Base-by-base conservation (phyloP, 2,329 filamentous ascomycete genomes). In the Stromatinia cepivora region DNA sequence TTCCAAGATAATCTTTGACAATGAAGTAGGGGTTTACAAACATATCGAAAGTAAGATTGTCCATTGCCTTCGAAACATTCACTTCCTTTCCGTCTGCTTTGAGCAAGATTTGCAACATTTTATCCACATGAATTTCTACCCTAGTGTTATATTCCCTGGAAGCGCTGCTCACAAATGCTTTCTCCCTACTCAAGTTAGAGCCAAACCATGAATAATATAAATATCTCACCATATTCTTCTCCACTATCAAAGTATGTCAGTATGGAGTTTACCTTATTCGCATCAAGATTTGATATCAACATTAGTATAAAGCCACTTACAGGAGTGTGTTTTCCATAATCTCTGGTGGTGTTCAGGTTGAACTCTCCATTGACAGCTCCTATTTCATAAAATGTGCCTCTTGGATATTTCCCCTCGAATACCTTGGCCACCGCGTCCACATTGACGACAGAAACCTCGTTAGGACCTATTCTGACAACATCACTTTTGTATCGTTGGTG, bases 391-490 rank as follows among this genome's bases (percentile, higher is more conserved):
- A 69, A 71, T 22, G 66, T 66, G 2, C 67, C 70, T 61, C 72
- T 53, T 5, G 67, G 67, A 56, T 73, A 74, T 45, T 73, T 72
- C 4, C 71, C 71, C 22, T 25, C 56, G 50, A 68, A 74, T 31
- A 74, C 42, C 36, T 69, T 70, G 15, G 69, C 52, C 4, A 73
- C 48, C 4, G 71, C 70, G 36, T 73, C 71, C 6, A 62, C 70
- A 64, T 80, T 77, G 13, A 71, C 68, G 54, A 79, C 75, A 57
- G 75, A 76, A 1, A 78, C 76, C 22, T 73, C 69, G 53, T 70
- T 71, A 0, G 72, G 72, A 17, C 69, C 73, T 42, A 71, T 70
- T 25, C 73, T 69, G 2, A 73, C 52, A 20, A 74, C 65, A 52
- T 74, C 72, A 45, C 73, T 73, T 42, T 77, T 71, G 50, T 77